Conservation (phyloP, 1,284 basidiomycete species). For the Entoloma clypeatum region DNA sequence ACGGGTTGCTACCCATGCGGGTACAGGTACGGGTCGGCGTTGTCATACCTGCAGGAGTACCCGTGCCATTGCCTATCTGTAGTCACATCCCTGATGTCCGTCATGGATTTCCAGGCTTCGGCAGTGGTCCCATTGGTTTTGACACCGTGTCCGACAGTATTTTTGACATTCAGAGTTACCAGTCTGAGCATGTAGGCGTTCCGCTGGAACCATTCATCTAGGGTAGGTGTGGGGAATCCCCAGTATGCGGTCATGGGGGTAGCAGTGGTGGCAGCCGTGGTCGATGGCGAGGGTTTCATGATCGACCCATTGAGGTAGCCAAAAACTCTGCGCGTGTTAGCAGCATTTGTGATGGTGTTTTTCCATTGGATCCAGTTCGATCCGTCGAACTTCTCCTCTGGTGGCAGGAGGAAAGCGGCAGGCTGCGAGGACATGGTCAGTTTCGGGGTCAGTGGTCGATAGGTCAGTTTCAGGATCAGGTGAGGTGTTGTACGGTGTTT, state of each 20-base stretch:
- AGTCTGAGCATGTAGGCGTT: conserved; percentile 15
- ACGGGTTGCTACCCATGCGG: too few relatives aligned
- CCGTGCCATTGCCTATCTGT: too few relatives aligned
- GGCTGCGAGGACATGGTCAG: too few relatives aligned
- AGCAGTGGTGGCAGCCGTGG: conserved; percentile 3
- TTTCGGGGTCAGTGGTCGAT: too few relatives aligned
- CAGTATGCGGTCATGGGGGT: too few relatives aligned
- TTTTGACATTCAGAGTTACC: conserved; percentile 17
- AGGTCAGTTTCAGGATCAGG: too few relatives aligned
- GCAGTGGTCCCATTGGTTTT: conserved; percentile 14
- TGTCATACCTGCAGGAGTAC: too few relatives aligned
- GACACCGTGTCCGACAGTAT: conserved; percentile 20
- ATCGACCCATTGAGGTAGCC: conserved; percentile 12
- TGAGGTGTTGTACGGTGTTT: too few relatives aligned
- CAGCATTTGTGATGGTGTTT: conserved; percentile 6
- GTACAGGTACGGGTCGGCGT: too few relatives aligned
- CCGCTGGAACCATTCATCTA: conserved; percentile 16
- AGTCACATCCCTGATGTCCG: too few relatives aligned
- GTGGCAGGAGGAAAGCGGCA: not conserved
- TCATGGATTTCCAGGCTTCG: too few relatives aligned
- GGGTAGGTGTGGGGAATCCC: conserved; percentile 8
- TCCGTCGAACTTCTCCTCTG: conserved; percentile 7
- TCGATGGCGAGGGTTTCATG: not conserved
- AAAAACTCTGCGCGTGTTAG: conserved; percentile 7
- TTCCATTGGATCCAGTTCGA: conserved; percentile 9